phyloP scores from a whole-genome alignment of 2,329 filamentous ascomycete species.

The Thermochaetoides dissita region DNA sequence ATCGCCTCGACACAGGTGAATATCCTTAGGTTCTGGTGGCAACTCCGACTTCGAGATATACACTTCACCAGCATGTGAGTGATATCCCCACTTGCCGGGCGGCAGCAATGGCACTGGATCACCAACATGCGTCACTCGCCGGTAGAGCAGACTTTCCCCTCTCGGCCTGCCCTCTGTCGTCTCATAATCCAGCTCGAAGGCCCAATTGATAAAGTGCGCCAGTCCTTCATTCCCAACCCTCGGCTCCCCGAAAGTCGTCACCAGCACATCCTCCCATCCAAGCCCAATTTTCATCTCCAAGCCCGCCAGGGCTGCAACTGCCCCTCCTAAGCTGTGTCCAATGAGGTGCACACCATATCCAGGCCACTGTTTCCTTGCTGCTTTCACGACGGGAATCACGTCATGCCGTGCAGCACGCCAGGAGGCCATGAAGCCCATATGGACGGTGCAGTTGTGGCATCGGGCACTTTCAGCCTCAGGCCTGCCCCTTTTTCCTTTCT shows the following conservation, averaged over 20 bases:
- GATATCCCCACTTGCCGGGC: constrained; percentile 75
- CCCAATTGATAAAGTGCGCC: constrained; percentile 38
- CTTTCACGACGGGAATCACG: constrained; percentile 54
- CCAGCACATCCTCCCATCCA: constrained; percentile 58
- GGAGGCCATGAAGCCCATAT: constrained; percentile 74
- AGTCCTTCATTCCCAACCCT: constrained; percentile 45
- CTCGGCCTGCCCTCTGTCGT: constrained; percentile 8
- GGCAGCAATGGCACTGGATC: constrained; percentile 86
- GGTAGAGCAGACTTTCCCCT: constrained; percentile 35
- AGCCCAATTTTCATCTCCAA: constrained; percentile 60
- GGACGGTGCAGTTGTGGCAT: constrained; percentile 82
- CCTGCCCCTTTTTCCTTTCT: no score
- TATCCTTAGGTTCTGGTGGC: constrained; percentile 52
- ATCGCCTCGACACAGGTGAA: constrained; percentile 59
- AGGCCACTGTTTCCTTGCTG: constrained; percentile 47
- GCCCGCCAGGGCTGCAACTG: constrained; percentile 74
- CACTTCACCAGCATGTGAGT: constrained; percentile 73
- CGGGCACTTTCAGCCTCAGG: constrained; percentile 22
- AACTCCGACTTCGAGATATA: constrained; percentile 63
- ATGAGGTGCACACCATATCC: constrained; percentile 64
- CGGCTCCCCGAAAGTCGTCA: constrained; percentile 92
- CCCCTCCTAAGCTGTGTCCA: constrained; percentile 84
- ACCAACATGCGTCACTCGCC: constrained; percentile 69
- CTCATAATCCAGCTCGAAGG: constrained; percentile 30
- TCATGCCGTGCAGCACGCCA: constrained; percentile 62